phyloP scores from a whole-genome alignment of 148 eudicot species.

The Simmondsia chinensis region DNA sequence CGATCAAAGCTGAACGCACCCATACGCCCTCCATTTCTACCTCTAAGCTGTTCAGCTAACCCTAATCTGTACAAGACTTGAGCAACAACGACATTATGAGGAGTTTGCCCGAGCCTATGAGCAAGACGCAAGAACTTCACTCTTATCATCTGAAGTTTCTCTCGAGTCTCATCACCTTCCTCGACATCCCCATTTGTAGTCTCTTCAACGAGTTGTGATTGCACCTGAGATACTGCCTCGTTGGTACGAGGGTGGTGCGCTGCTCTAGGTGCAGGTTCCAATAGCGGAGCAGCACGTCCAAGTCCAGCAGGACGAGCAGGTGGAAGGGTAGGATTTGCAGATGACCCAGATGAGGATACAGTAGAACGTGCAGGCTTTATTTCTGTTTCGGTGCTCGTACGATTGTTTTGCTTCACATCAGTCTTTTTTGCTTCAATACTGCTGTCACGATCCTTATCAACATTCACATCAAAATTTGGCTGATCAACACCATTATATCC shows the following conservation, averaged over 20 bases:
- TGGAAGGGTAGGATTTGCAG: conserved; percentile 24
- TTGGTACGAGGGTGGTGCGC: conserved; percentile 61
- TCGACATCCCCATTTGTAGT: conserved; percentile 60
- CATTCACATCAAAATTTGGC: conserved; percentile 10
- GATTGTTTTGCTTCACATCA: conserved; percentile 25
- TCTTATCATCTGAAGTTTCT: conserved; percentile 96
- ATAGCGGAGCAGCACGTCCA: conserved; percentile 71
- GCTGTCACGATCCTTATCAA: conserved; percentile 9
- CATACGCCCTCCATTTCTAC: conserved; percentile 80
- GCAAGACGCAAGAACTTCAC: conserved; percentile 96
- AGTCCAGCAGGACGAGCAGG: conserved; percentile 81
- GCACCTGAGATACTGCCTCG: conserved; percentile 48
- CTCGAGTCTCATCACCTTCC: conserved; percentile 87
- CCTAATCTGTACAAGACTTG: conserved; percentile 95
- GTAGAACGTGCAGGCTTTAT: conserved; percentile 25
- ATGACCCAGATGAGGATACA: conserved; percentile 16
- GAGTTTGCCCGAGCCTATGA: conserved; percentile 93
- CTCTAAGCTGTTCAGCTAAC: conserved; percentile 88
- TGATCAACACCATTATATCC: conserved; percentile 14
- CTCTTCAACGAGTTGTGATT: conserved; percentile 51
- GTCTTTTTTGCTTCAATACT: conserved; percentile 11
- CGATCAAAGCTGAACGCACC: conserved; percentile 89
- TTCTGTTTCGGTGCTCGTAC: conserved; percentile 20
- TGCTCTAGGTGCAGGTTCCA: conserved; percentile 66
- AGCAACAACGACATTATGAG: conserved; percentile 96